Base-by-base conservation (phyloP, 2,329 filamentous ascomycete genomes). In the Penicillium decumbens region DNA sequence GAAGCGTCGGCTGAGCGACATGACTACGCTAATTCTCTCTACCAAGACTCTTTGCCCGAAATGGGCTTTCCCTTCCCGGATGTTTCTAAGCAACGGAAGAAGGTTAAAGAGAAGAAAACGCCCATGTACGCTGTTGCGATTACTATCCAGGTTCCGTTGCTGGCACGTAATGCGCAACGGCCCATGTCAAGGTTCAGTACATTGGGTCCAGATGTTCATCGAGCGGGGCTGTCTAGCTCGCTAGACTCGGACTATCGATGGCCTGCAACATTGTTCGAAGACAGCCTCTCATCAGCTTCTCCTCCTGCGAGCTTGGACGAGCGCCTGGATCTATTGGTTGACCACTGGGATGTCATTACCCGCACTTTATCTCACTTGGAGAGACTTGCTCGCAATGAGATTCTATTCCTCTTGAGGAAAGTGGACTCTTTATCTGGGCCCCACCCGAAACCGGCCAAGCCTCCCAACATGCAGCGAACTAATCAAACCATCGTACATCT, bases 121-220 rank as follows among this genome's bases (percentile, higher is more conserved):
- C 80, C 80, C 4, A 80, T 80, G 72, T 83, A 80, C 63, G 80
- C 78, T 13, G 77, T 82, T 41, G 77, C 78, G 9, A 75, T 82
- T 27, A 77, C 80, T 2, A 67, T 82, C 13, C 77, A 80, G 50
- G 72, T 82, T 9, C 79, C 79, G 6, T 54, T 73, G 18, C 30
- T 70, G 54, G 53, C 67, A 25, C 65, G 68, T 9, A 66, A 67
- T 47, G 43, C 58, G 30, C 61, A 57, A 7, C 67, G 70, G 12
- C 68, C 69, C 6, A 60, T 64, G 4, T 71, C 69, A 23, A 64
- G 68, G 25, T 66, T 70, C 37, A 70, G 61, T 39, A 60, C 66
- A 1, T 57, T 65, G 29, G 65, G 61, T 7, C 52, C 63, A 20
- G 68, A 71, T 46, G 65, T 63, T 20, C 63, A 65, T 12, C 62